Evolutionary conservation across 1,284 basidiomycete species (phyloP).

Genomic region (Sanghuangporus weigelae): DNA sequence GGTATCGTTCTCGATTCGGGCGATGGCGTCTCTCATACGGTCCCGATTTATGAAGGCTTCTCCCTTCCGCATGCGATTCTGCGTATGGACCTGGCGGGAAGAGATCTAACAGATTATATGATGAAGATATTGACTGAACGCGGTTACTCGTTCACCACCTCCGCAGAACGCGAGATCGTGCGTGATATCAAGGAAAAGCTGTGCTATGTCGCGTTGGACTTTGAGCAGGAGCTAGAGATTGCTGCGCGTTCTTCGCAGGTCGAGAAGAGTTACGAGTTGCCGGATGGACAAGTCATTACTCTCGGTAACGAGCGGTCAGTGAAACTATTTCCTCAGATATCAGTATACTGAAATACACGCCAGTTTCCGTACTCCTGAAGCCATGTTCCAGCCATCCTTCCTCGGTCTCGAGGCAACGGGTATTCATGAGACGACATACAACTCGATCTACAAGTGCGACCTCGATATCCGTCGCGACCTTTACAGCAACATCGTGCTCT

Average conservation of each 20-base stretch:
- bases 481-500: constrained; percentile 92
- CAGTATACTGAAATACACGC: constrained; percentile 11
- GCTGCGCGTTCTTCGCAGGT: constrained; percentile 88
- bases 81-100: constrained; percentile 92
- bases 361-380: constrained; percentile 94
- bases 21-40: constrained; percentile 91
- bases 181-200: constrained; percentile 99
- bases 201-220: constrained; percentile 96
- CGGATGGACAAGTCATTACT: constrained; percentile 95
- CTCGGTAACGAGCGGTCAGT: constrained; percentile 89
- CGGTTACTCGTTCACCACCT: constrained; percentile 92
- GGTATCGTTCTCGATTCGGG: constrained; percentile 94
- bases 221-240: constrained; percentile 93
- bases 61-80: constrained; percentile 92
- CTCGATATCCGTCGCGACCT: constrained; percentile 84
- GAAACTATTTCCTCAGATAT: not conserved
- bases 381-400: constrained; percentile 95
- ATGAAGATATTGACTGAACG: constrained; percentile 93
- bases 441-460: constrained; percentile 81
- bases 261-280: constrained; percentile 95
- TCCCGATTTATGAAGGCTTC: constrained; percentile 96
- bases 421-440: constrained; percentile 96
- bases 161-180: constrained; percentile 93
- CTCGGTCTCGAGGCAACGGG: constrained; percentile 90
- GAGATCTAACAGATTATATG: constrained; percentile 91